Conservation (phyloP, 2,329 filamentous ascomycete genomes). For the Neofusicoccum cordaticola region DNA sequence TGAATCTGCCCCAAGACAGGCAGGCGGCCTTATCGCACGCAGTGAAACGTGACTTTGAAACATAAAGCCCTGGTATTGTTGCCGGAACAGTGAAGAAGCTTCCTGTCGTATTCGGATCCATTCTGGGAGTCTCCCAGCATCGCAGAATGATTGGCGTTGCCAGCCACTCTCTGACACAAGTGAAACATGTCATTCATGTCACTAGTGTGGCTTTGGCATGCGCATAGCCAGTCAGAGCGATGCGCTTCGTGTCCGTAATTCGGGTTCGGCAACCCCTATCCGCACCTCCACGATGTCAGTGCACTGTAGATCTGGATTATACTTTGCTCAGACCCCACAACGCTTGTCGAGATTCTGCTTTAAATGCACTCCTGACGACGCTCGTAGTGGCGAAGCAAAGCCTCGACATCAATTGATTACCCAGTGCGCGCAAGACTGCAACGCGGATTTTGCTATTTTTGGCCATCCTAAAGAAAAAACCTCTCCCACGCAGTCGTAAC, state of each 20-base stretch:
- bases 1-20: neutral
- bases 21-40: neutral
- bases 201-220: neutral
- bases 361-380: too few species aligned
- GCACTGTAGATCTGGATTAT: too few species aligned
- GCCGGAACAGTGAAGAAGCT: neutral
- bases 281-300: too few species aligned
- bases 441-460: too few species aligned
- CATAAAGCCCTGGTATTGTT: neutral
- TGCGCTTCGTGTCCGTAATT: neutral
- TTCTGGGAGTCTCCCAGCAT: neutral
- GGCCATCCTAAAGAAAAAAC: too few species aligned
- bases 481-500: too few species aligned
- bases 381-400: too few species aligned
- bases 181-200: neutral
- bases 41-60: neutral
- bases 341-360: too few species aligned
- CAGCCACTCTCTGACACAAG: neutral
- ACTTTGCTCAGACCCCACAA: too few species aligned
- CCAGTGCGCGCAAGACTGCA: too few species aligned
- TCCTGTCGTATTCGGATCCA: neutral
- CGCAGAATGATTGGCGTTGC: neutral
- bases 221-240: neutral
- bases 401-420: too few species aligned
- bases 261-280: neutral